Conservation (phyloP, 768 basidiomycete genomes). For the Russula earlei region DNA sequence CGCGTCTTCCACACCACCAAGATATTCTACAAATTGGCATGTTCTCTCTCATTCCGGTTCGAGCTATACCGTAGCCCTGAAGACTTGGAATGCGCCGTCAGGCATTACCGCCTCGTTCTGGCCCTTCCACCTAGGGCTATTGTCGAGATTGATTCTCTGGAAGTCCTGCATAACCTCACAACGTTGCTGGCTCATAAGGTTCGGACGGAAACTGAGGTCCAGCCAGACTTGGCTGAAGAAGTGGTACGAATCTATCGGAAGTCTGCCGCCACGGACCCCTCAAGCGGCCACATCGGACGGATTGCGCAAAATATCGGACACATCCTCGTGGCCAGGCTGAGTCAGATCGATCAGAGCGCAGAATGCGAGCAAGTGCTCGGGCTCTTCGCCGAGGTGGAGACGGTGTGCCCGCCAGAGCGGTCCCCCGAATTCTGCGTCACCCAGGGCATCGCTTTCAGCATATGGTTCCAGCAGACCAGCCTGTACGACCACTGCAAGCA, state of each 20-base stretch:
- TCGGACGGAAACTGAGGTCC: background rate
- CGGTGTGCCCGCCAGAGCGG: background rate
- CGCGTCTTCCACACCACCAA: background rate
- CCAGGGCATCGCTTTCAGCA: background rate
- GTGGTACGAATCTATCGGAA: background rate
- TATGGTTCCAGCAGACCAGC: constrained; percentile 4
- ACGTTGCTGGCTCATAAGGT: background rate
- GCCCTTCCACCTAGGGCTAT: background rate
- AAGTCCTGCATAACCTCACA: constrained; percentile 1
- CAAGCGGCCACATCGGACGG: background rate
- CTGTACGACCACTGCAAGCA: background rate
- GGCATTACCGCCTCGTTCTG: background rate
- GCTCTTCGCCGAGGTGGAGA: background rate
- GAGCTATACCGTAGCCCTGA: background rate
- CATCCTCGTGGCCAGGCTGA: background rate
- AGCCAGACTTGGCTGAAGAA: background rate
- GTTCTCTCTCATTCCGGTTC: background rate
- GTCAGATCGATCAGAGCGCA: background rate
- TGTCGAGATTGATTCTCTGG: background rate
- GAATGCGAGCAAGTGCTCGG: background rate
- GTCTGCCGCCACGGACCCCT: background rate
- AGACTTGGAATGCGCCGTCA: background rate
- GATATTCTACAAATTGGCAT: background rate
- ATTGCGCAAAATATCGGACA: background rate
- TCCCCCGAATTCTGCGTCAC: background rate